Percentiles rank a stretch among this genome's conserved stretches.
These are phyloP conservation scores for Pseudonitzschia pungens DNA, from an alignment of 108 stramenopile species.

Conservation along the genomic window DNA sequence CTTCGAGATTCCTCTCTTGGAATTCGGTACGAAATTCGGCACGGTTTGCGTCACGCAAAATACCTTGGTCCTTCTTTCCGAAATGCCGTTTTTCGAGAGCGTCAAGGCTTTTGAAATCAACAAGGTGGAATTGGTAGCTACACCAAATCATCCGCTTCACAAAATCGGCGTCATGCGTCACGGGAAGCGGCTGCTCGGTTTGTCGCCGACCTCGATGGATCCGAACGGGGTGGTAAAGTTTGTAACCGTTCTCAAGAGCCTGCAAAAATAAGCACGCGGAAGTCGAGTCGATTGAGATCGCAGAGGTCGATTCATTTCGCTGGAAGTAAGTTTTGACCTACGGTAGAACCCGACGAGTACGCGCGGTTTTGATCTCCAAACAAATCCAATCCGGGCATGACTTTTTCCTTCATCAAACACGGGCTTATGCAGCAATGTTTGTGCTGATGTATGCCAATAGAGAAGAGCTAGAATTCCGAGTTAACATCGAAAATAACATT, in stretches of 20 bases:
- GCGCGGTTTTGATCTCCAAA: no score
- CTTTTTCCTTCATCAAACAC: no score
- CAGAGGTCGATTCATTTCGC: no score
- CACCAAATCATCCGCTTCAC: conserved; percentile 24
- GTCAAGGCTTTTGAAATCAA: conserved; percentile 25
- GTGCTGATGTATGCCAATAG: no score
- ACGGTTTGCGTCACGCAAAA: conserved; percentile 31
- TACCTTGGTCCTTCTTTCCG: conserved; percentile 19
- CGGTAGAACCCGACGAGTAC: no score
- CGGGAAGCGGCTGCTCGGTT: conserved; percentile 29
- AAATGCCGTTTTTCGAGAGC: conserved; percentile 16
- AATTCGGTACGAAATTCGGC: conserved; percentile 29
- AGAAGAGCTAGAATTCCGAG: no score
- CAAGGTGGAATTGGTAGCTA: conserved; percentile 17
- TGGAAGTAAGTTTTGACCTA: no score
- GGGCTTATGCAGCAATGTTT: no score
- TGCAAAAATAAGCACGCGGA: conserved; percentile 3
- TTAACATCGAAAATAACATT: no score
- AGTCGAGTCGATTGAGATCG: no score
- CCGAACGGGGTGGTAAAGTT: conserved; percentile 6
- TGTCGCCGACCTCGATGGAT: conserved; percentile 23
- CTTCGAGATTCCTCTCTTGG: conserved; percentile 21
- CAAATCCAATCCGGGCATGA: no score
- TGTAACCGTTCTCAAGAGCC: conserved; percentile 11
- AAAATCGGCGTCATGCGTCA: conserved; percentile 23